Conservation (phyloP, 1,284 basidiomycete species). For the Ganoderma meredithae region DNA sequence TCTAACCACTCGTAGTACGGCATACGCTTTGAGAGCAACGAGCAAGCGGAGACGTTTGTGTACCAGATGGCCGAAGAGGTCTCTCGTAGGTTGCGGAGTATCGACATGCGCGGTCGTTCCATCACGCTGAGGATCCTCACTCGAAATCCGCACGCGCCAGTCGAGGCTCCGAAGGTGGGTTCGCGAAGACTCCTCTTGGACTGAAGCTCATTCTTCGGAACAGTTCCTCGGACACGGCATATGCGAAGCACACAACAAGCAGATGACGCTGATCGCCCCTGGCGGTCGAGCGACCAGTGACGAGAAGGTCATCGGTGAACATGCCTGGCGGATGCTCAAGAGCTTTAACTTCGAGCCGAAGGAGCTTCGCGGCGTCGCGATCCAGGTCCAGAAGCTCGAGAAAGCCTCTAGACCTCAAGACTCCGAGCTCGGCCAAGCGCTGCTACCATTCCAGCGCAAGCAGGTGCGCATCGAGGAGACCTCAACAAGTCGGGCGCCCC, state of each 20-base stretch:
- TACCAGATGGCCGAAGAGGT: conserved; percentile 80
- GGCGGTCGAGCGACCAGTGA: conserved; percentile 80
- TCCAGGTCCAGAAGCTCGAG: conserved; percentile 93
- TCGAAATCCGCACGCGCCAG: conserved; percentile 84
- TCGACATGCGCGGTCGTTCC: conserved; percentile 73
- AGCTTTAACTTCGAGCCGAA: conserved; percentile 80
- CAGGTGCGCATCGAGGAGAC: conserved; percentile 24
- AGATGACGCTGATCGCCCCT: conserved; percentile 62
- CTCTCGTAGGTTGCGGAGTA: conserved; percentile 70
- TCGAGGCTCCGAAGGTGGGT: conserved; percentile 90
- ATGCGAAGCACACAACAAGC: conserved; percentile 87
- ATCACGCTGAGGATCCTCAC: conserved; percentile 91
- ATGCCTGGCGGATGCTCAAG: conserved; percentile 80
- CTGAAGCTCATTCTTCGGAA: conserved; percentile 5
- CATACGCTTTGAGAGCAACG: conserved; percentile 87
- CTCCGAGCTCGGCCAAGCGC: conserved; percentile 55
- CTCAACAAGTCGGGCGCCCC: conserved; percentile 29
- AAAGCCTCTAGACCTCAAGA: conserved; percentile 39
- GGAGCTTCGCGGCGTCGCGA: conserved; percentile 93
- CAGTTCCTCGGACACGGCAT: conserved; percentile 94
- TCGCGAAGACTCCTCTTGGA: background rate
- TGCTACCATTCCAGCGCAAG: conserved; percentile 57
- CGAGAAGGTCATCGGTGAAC: conserved; percentile 73
- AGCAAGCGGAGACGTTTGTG: conserved; percentile 84
- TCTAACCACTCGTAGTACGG: conserved; percentile 72